phyloP scores from a whole-genome alignment of 2,329 filamentous ascomycete species.

The Monosporascus sp. region DNA sequence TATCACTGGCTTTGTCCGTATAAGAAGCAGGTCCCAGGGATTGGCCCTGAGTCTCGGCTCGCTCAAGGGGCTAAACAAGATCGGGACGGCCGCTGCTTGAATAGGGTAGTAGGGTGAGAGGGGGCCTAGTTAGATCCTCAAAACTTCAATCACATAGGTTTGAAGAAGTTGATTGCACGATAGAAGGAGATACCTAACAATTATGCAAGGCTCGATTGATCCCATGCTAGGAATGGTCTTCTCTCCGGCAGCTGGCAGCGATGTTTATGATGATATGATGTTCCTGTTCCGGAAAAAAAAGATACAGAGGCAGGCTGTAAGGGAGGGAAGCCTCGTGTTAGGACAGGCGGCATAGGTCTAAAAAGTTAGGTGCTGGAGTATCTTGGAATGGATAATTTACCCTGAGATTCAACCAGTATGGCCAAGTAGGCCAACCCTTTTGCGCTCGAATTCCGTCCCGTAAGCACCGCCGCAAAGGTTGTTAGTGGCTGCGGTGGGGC shows the following conservation, averaged over 20 bases:
- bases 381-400: conserved; percentile 5
- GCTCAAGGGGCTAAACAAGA: conserved; percentile 89
- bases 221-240: no score
- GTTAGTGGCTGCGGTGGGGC: no score
- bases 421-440: no score
- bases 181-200: no score
- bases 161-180: neutral
- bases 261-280: no score
- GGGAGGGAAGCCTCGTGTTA: no score
- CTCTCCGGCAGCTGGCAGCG: no score
- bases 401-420: conserved; percentile 9
- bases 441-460: no score
- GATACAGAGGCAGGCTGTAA: no score
- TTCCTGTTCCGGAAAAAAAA: no score
- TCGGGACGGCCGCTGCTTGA: conserved; percentile 41
- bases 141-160: neutral
- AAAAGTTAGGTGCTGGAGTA: conserved; percentile 7
- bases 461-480: no score
- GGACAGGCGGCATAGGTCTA: conserved; percentile 6
- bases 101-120: neutral
- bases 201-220: no score
- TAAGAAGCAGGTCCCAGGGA: conserved; percentile 94
- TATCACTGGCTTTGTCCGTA: conserved; percentile 94
- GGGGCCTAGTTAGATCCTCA: neutral
- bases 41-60: conserved; percentile 89